Conservation (phyloP, 768 basidiomycete genomes). For the Rubroboletus satanas region DNA sequence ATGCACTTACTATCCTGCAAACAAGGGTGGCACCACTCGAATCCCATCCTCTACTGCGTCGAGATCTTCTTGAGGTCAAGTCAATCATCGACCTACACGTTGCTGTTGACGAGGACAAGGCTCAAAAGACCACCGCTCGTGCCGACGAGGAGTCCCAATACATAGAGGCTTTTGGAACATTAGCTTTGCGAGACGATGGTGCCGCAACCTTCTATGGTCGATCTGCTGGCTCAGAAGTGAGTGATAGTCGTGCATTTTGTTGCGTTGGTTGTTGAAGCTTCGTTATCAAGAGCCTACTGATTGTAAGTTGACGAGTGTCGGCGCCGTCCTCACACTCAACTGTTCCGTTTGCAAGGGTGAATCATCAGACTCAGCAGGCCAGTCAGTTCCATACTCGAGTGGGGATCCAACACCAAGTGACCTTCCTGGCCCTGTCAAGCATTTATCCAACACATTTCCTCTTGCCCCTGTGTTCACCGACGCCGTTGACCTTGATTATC, state of each 20-base stretch:
- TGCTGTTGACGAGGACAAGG: constrained; percentile 43
- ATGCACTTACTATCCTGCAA: constrained; percentile 58
- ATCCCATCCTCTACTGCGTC: constrained; percentile 54
- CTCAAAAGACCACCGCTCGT: constrained; percentile 25
- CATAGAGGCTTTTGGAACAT: constrained; percentile 65
- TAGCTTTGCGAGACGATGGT: constrained; percentile 67
- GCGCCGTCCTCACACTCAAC: neutral
- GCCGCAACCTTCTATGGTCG: constrained; percentile 68
- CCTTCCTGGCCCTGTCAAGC: constrained; percentile 24
- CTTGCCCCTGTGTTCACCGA: constrained; percentile 37
- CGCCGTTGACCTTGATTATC: constrained; percentile 41
- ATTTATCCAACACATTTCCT: constrained; percentile 46
- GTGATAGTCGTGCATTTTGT: constrained; percentile 32
- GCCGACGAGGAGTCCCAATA: constrained; percentile 44
- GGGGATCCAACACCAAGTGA: constrained; percentile 5
- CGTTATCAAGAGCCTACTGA: constrained; percentile 46
- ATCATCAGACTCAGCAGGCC: constrained; percentile 1
- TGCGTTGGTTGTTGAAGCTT: neutral
- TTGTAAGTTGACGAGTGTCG: constrained; percentile 37
- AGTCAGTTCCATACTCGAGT: neutral
- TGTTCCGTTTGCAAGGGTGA: constrained; percentile 23
- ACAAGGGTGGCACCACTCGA: constrained; percentile 43
- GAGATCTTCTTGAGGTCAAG: constrained; percentile 62
- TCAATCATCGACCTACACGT: constrained; percentile 66
- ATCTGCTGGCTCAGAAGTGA: constrained; percentile 69